Base-by-base conservation (phyloP, 352 stramenopile species). In the Phytophthora kernoviae region DNA sequence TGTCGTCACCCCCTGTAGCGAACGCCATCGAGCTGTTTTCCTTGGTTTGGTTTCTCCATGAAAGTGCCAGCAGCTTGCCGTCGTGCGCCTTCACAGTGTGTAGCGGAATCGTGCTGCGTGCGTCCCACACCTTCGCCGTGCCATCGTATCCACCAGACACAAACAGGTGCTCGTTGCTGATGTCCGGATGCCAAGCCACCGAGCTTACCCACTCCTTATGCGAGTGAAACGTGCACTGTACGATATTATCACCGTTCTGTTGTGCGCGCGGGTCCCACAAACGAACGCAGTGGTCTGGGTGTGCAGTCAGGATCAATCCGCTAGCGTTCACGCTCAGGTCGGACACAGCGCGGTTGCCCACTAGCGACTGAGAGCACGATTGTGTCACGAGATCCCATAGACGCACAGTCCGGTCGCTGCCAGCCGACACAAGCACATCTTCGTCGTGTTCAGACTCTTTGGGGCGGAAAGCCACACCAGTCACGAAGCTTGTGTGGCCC, bases 141-240 rank as follows among this genome's bases (percentile, higher is more conserved):
- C 87, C 84, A 49, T 94, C 87, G 56, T 95, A 95, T 27, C 75
- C 72, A n/a, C 66, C 62, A 48, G 84, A 95, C 21, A 85, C 66
- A 52, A 94, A 94, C 20, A 93, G 58, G 48, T 84, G 61, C 47
- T 82, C 73, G 46, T 84, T 61, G 39, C 70, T 62, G 55, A 58
- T 77, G 40, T 68, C 46, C 33, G 79, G 70, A 54, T 92, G 79
- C 84, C 84, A 95, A 12, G 70, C 65, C 17, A 93, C 83, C 6
- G 77, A 79, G 53, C 79, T 94, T 21, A 95, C 84, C 87, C 87
- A 95, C 61, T 91, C 70, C 65, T 84, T 88, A 70, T 95, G 87
- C 56, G 84, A 95, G 51, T 84, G 76, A 68, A 93, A 94, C 24
- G 82, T 95, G 51, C 73, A 68, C 70, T 93, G 81, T 27, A 95